Percentiles rank a stretch among this genome's conserved stretches.
These are phyloP conservation scores for Allium cepa DNA, from an alignment of 106 monocot genomes.

Conservation along the genomic window DNA sequence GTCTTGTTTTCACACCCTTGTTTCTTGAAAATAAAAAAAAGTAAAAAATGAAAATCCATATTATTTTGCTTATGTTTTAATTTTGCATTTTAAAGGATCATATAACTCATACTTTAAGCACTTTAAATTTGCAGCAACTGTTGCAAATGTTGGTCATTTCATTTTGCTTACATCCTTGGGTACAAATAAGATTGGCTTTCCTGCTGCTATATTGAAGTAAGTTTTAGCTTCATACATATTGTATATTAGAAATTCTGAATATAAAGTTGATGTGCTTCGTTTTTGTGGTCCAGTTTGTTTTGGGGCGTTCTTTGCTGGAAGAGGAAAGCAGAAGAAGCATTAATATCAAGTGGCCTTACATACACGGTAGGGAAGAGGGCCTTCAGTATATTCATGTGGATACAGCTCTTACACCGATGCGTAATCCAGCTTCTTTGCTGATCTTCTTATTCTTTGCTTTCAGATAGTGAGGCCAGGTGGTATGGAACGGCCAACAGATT, in stretches of 20 bases:
- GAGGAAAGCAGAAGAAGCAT: slow-evolving; percentile 87
- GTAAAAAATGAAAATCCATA: no score
- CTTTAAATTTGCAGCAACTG: slow-evolving; percentile 41
- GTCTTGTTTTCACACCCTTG: no score
- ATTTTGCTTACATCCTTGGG: slow-evolving; percentile 92
- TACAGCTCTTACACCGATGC: not conserved
- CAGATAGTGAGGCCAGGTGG: slow-evolving; percentile 98
- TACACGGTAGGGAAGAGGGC: slow-evolving; percentile 59
- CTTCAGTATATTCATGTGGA: not conserved
- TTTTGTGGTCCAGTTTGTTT: slow-evolving; percentile 59
- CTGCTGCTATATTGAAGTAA: slow-evolving; percentile 87
- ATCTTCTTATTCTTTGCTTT: not conserved
- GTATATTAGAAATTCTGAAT: not conserved
- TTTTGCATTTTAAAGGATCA: no score
- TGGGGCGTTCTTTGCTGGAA: slow-evolving; percentile 96
- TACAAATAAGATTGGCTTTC: slow-evolving; percentile 84
- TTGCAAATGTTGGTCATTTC: slow-evolving; percentile 71
- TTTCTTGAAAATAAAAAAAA: no score
- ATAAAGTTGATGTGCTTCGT: not conserved
- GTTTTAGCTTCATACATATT: slow-evolving; percentile 1
- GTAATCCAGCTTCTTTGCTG: not conserved
- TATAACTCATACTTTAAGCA: not conserved
- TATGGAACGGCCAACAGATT: slow-evolving; percentile 95
- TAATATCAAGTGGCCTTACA: slow-evolving; percentile 80
- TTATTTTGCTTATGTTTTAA: no score